These are phyloP conservation scores for Boletellus sp. DNA, from an alignment of 1,284 basidiomycete genomes.

Conservation along the genomic window DNA sequence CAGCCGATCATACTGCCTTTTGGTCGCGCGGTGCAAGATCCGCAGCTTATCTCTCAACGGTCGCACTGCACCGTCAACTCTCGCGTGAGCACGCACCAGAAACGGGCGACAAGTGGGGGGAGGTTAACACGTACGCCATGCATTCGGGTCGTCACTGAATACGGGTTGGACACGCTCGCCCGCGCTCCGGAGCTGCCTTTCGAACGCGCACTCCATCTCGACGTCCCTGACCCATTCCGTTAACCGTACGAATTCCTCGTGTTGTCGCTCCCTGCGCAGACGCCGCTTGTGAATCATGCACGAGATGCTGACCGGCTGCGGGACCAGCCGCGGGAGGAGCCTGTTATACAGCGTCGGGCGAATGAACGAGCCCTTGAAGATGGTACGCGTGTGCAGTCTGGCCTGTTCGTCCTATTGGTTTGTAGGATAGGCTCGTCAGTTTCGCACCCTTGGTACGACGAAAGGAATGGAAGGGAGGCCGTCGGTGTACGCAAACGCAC, in stretches of 20 bases:
- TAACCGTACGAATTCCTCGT: slow-evolving; percentile 34
- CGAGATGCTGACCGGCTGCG: slow-evolving; percentile 67
- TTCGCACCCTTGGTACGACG: too few relatives aligned
- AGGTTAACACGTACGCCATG: slow-evolving; percentile 24
- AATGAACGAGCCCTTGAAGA: slow-evolving; percentile 66
- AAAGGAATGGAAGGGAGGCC: too few relatives aligned
- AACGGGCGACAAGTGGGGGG: too few relatives aligned
- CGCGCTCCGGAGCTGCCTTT: slow-evolving; percentile 36
- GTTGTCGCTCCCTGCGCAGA: slow-evolving; percentile 44
- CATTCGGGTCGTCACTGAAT: slow-evolving; percentile 23
- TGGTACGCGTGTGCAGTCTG: slow-evolving; percentile 52
- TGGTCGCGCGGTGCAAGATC: slow-evolving; percentile 33
- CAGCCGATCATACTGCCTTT: slow-evolving; percentile 40
- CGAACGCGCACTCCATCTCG: slow-evolving; percentile 52
- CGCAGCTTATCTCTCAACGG: slow-evolving; percentile 22
- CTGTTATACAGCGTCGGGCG: slow-evolving; percentile 58
- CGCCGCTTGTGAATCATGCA: slow-evolving; percentile 67
- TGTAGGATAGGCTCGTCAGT: background rate
- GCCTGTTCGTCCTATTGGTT: slow-evolving; percentile 43
- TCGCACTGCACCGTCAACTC: slow-evolving; percentile 16
- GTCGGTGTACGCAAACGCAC: slow-evolving; percentile 35
- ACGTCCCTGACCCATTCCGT: slow-evolving; percentile 45
- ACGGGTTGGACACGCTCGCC: slow-evolving; percentile 12
- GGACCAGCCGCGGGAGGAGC: slow-evolving; percentile 73
- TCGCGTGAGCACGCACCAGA: slow-evolving; percentile 6